Base-by-base conservation (phyloP, 345 rosid species). In the Eucalyptus polybractea region DNA sequence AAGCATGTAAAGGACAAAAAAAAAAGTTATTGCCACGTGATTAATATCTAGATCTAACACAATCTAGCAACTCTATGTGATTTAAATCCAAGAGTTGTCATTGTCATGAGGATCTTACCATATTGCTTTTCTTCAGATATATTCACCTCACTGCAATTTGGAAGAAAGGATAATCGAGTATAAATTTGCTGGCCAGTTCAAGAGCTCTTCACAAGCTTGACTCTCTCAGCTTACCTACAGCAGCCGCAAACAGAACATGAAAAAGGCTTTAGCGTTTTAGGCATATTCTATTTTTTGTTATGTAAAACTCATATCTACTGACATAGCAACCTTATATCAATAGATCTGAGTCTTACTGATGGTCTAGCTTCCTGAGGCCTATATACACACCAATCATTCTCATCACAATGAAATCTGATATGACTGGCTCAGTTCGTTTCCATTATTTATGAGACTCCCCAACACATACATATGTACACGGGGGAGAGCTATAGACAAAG, bases 251-350 rank as follows among this genome's bases (percentile, higher is more conserved):
- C 10, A 58, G n/a, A 58, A 58, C n/a, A 25, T 11, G n/a, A 25
- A 58, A 27, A 27, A 60, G 1, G 31, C 69, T 29, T 27, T 29
- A 6, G 69, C 1, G 1, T 29, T 62, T n/a, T 13, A 62, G 69
- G 33, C 8, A 0, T 29, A 29, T 0, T 24, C 65, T 58, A 58
- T 11, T 58, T 58, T 0, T 58, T 58, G 65, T 25, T 25, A 58
- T 58, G 65, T 25, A 12, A 58, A 58, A 10, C 65, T 0, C n/a
- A 58, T 5, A 58, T 24, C n/a, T 58, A 58, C 7, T 0, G 7
- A 58, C 7, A 58, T 58, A 58, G n/a, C 67, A 58, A 58, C 67
- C 7, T 0, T 21, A 67, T n/a, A 67, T 67, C 76, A 4, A 67
- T n/a, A 67, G 0, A n/a, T 31, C 10, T 5, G 2, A 33, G 42